Conservation (phyloP, 2,329 filamentous ascomycete genomes). For the Bipolaris oryzae region DNA sequence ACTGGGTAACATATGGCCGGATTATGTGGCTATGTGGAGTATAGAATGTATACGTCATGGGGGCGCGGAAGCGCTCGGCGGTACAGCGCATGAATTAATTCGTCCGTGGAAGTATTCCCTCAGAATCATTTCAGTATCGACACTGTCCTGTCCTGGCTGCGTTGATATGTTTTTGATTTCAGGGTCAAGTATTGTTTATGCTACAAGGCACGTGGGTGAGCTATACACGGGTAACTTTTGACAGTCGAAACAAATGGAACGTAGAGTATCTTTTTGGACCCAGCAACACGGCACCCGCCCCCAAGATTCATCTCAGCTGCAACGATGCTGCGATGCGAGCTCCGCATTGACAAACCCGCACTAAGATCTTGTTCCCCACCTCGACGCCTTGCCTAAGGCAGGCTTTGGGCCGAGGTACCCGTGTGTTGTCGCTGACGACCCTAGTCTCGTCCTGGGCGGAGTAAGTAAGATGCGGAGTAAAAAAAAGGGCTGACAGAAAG, state of each 20-base stretch:
- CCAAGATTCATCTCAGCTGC: constrained; percentile 16
- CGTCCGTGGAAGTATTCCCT: background rate
- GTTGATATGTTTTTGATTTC: background rate
- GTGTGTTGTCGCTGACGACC: background rate
- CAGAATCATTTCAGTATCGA: background rate
- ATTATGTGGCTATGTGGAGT: constrained; percentile 1
- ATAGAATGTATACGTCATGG: constrained; percentile 7
- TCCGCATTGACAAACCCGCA: constrained; percentile 4
- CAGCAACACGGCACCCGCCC: background rate
- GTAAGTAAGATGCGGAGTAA: background rate
- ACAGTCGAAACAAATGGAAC: background rate
- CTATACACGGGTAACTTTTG: background rate
- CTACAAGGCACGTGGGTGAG: background rate
- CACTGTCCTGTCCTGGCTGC: background rate
- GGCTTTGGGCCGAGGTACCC: constrained; percentile 8
- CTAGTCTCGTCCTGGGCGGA: background rate
- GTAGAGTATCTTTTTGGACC: background rate
- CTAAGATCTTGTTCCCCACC: constrained; percentile 9
- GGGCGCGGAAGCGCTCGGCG: constrained; percentile 7
- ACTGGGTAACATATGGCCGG: constrained; percentile 1
- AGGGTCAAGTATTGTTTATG: background rate
- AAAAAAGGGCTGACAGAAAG: no score
- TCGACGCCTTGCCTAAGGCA: background rate
- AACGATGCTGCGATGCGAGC: background rate
- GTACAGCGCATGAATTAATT: constrained; percentile 1